Evolutionary conservation across 225 moss, liverwort and hornwort species (phyloP), one percentile per base, ranked within the genome.

Genomic region (Polytrichum formosum): DNA sequence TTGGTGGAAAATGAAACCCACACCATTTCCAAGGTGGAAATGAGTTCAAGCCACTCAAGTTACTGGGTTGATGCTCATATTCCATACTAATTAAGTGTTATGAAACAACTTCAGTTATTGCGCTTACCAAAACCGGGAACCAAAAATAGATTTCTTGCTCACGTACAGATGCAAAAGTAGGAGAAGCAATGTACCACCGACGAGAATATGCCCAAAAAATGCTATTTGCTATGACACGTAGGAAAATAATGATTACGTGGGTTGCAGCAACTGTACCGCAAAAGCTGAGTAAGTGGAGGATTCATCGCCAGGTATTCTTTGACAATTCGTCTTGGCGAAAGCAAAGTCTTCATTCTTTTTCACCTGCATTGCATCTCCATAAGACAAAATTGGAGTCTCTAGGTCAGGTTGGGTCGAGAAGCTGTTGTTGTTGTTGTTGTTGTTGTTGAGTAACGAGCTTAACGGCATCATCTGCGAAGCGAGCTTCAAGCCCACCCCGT

Each of bases 281-380:
- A 94, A 94, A 18, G 90, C 94, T 31, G 82, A 76, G 55, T 80
- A 88, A 18, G 84, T 84, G 10, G 90, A 79, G 31, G 83, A 67
- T 5, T 75, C 88, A 35, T 87, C 90, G 6, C 76, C 83, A 0
- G 82, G 78, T 35, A 80, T 74, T 23, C 91, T 77, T 29, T 79
- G 76, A 59, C 88, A 92, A 54, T 54, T 67, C 54, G 73, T 73
- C 56, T 83, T 83, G 64, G 70, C 65, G 5, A 86, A 63, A 1
- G 73, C 64, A 28, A 83, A 83, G 58, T 86, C 86, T 56, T 86
- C 86, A 55, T 80, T 63, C 67, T 86, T 83, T 55, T 73, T 83
- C n/a, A 80, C 58, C 31, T 80, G 75, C 20, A 74, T 46, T 17
- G 80, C 82, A 63, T 80, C 70, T 27, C 86, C 86, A 76, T 68